These are phyloP conservation scores for Suillus sp. DNA, from an alignment of 768 basidiomycete genomes.

Conservation along the genomic window DNA sequence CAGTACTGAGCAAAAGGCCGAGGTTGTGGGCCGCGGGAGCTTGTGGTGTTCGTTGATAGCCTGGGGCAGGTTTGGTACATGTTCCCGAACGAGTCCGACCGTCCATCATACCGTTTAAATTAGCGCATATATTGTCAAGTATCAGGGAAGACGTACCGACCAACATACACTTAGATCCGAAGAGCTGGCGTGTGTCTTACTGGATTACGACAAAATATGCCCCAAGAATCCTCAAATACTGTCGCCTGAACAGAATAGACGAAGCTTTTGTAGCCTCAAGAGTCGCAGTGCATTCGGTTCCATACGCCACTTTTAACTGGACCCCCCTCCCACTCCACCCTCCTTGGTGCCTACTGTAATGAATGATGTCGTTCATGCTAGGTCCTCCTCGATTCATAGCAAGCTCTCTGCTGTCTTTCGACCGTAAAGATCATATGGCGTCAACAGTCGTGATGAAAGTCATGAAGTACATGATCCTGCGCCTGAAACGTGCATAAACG, in stretches of 20 bases:
- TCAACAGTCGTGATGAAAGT: no score
- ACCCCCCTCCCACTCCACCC: accelerated
- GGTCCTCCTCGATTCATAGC: background rate
- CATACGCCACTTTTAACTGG: background rate
- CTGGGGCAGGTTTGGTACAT: background rate
- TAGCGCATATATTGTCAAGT: background rate
- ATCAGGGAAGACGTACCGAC: background rate
- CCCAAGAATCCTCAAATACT: background rate
- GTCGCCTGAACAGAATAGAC: background rate
- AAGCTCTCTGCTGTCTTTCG: background rate
- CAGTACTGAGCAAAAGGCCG: background rate
- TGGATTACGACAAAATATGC: no score
- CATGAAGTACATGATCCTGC: no score
- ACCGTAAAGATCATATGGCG: no score
- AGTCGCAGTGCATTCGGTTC: background rate
- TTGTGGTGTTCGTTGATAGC: background rate
- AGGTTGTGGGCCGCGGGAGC: background rate
- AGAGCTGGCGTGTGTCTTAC: background rate
- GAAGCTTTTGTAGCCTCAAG: background rate
- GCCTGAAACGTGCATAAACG: no score
- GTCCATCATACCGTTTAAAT: background rate
- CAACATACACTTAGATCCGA: background rate
- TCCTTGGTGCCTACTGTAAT: background rate
- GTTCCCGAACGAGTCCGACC: background rate
- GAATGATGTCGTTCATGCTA: background rate